Evolutionary conservation across 805 yeast species (phyloP).

Genomic region (Lipomyces orientalis): DNA sequence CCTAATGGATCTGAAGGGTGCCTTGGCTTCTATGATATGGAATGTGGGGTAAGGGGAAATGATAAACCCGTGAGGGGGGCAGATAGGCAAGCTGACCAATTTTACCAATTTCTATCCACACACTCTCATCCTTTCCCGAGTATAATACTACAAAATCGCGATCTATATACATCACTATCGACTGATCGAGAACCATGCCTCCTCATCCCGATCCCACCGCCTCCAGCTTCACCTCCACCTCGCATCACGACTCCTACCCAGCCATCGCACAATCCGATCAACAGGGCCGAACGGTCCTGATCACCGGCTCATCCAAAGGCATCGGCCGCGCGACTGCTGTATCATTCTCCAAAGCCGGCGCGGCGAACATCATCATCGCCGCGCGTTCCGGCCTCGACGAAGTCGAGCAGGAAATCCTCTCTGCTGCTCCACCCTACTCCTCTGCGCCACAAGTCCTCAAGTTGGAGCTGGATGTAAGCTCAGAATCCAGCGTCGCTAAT

Average conservation of each 20-base stretch:
- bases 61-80: no score
- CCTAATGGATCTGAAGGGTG: no score
- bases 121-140: background rate
- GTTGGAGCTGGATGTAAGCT: background rate
- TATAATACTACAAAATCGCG: no score
- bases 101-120: no score
- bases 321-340: conserved; percentile 17
- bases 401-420: background rate
- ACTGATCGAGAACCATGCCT: background rate
- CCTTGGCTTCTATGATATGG: no score
- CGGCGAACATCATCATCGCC: conserved; percentile 3
- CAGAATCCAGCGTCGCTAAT: background rate
- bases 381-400: background rate
- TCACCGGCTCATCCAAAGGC: conserved; percentile 18
- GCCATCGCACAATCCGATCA: conserved; percentile 3
- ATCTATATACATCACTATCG: no score
- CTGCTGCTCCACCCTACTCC: background rate
- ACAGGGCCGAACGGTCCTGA: conserved; percentile 1
- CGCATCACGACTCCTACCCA: conserved; percentile 5
- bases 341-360: conserved; percentile 13
- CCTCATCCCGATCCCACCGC: background rate
- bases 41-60: no score
- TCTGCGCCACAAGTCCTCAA: background rate
- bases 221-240: conserved; percentile 3
- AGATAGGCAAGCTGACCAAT: no score